Evolutionary conservation across 139 green algal genomes (phyloP).

Genomic region (Chlamydomonas sphaeroides): DNA sequence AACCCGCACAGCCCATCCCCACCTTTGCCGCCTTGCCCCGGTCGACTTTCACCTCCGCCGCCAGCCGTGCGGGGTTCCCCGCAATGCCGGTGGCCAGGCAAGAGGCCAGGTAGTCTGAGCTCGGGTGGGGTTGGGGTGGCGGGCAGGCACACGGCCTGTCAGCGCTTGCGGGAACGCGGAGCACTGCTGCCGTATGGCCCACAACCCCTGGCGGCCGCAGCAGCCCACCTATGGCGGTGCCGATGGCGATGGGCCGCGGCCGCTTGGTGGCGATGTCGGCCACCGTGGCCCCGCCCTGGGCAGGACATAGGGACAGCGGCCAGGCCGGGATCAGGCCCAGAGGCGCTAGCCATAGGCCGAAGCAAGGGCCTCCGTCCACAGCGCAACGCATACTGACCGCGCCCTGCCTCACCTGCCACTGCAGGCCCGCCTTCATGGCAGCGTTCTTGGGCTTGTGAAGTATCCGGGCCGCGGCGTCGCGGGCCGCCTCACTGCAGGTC

Average conservation of each 20-base stretch:
- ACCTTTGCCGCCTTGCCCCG: conserved; percentile 6
- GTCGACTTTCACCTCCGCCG: conserved; percentile 1
- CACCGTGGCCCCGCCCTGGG: conserved; percentile 20
- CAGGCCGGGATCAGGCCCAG: no score
- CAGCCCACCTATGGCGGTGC: background rate
- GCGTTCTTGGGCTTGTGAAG: conserved; percentile 39
- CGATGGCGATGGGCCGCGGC: conserved; percentile 45
- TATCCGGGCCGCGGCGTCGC: conserved; percentile 1
- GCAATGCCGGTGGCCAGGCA: background rate
- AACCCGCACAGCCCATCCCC: no score
- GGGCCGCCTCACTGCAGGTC: background rate
- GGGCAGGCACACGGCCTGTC: no score
- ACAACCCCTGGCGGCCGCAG: no score
- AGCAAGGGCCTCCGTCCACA: no score
- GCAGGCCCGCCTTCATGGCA: conserved; percentile 18
- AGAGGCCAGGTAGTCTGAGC: background rate
- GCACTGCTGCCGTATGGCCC: no score
- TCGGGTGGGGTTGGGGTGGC: no score
- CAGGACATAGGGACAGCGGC: no score
- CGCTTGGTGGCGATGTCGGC: conserved; percentile 39
- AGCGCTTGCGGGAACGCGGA: no score
- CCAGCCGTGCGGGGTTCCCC: background rate
- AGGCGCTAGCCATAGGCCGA: no score
- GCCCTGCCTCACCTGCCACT: conserved; percentile 33
- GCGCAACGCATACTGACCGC: no score